These are phyloP conservation scores for Rhizophora mangle DNA, from an alignment of 345 rosid species.

Conservation along the genomic window DNA sequence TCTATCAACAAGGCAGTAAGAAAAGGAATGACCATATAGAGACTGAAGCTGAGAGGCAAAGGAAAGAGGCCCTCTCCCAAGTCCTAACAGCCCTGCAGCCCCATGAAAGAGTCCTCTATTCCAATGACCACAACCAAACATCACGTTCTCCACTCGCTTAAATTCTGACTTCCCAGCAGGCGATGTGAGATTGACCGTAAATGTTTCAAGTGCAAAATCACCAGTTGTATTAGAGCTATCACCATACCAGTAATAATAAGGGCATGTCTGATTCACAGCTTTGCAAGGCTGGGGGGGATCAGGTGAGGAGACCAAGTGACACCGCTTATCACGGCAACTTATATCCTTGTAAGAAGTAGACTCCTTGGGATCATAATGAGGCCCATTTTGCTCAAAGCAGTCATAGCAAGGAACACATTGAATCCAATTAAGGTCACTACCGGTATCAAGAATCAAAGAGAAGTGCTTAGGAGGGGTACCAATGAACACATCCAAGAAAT, in stretches of 20 bases:
- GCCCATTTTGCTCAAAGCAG: slow-evolving; percentile 84
- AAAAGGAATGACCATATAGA: slow-evolving; percentile 70
- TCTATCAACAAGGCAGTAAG: slow-evolving; percentile 80
- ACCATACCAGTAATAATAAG: slow-evolving; percentile 83
- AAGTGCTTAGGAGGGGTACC: slow-evolving; percentile 91
- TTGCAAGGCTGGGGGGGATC: slow-evolving; percentile 64
- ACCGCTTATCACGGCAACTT: slow-evolving; percentile 61
- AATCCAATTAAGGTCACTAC: slow-evolving; percentile 94
- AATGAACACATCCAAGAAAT: slow-evolving; percentile 85
- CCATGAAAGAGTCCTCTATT: slow-evolving; percentile 77
- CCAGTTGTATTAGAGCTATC: slow-evolving; percentile 91
- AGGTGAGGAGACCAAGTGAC: slow-evolving; percentile 67
- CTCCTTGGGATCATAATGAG: slow-evolving; percentile 59
- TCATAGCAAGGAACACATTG: slow-evolving; percentile 84
- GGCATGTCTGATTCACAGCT: slow-evolving; percentile 63
- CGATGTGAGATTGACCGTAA: slow-evolving; percentile 65
- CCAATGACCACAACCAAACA: slow-evolving; percentile 98
- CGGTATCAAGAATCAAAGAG: slow-evolving; percentile 92
- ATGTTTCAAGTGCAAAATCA: slow-evolving; percentile 73
- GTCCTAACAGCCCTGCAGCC: slow-evolving; percentile 82
- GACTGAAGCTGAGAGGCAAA: slow-evolving; percentile 85
- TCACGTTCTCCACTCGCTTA: slow-evolving; percentile 54
- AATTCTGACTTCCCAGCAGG: slow-evolving; percentile 43
- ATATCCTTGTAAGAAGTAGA: slow-evolving; percentile 64
- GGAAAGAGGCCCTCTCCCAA: slow-evolving; percentile 89